Percentiles rank a stretch among this genome's conserved stretches.
Conservation (phyloP, 768 basidiomycete genomes). For the Suillus ampliporus region DNA sequence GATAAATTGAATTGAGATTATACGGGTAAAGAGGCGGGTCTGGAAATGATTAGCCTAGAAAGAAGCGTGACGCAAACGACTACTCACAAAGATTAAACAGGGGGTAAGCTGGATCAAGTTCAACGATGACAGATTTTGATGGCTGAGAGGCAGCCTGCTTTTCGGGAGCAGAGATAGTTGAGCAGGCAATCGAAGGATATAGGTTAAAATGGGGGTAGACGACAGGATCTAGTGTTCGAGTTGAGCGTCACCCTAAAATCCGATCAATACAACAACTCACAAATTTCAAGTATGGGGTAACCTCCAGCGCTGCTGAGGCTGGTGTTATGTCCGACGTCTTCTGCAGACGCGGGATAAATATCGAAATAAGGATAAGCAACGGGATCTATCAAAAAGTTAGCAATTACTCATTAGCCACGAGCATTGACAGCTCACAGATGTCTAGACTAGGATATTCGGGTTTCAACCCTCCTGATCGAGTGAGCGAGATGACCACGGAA, state of each 20-base stretch:
- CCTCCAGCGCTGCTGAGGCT: constrained; percentile 1
- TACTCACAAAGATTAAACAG: constrained; percentile 41
- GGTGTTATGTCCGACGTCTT: background rate
- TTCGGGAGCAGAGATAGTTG: constrained; percentile 6
- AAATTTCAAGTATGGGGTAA: constrained; percentile 29
- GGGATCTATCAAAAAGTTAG: constrained; percentile 40
- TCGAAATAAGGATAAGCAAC: constrained; percentile 48
- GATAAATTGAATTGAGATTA: constrained; percentile 45
- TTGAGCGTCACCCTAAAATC: background rate
- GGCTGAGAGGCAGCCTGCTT: background rate
- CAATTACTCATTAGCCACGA: background rate
- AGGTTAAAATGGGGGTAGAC: constrained; percentile 48
- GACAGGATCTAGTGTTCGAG: constrained; percentile 38
- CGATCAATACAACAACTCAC: constrained; percentile 3
- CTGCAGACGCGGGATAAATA: constrained; percentile 41
- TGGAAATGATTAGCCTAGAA: constrained; percentile 21
- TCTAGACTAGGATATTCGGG: constrained; percentile 31
- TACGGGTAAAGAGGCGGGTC: constrained; percentile 49
- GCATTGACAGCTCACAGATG: constrained; percentile 30
- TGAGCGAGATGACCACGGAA: constrained; percentile 1
- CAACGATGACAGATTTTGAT: constrained; percentile 15
- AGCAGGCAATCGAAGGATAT: constrained; percentile 36
- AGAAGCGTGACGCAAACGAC: background rate
- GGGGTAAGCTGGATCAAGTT: constrained; percentile 20
- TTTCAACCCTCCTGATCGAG: constrained; percentile 12